These are phyloP conservation scores for Salix brachista DNA, from an alignment of 345 rosid genomes.

Conservation along the genomic window DNA sequence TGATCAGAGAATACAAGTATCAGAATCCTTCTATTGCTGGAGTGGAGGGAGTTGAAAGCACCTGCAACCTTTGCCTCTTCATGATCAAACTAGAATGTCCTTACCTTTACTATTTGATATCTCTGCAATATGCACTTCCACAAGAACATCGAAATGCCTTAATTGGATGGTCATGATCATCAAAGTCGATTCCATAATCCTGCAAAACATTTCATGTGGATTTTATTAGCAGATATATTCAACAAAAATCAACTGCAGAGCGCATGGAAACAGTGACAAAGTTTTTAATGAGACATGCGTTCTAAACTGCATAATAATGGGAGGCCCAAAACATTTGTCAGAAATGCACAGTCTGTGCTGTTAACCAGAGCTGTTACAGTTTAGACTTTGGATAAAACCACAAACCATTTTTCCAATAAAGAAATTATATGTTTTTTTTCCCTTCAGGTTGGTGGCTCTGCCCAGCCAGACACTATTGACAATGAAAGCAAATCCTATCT, in stretches of 20 bases:
- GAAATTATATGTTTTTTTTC: not conserved
- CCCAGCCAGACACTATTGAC: not conserved
- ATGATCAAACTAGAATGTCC: not conserved
- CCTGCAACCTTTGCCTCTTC: not conserved
- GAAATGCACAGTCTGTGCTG: too few species aligned
- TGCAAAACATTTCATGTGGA: slow-evolving; percentile 23
- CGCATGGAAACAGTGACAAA: not conserved
- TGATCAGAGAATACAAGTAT: too few species aligned
- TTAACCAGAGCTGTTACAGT: too few species aligned
- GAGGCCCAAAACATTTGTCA: too few species aligned
- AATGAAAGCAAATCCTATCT: not conserved
- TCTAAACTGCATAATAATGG: too few species aligned
- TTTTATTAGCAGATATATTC: not conserved
- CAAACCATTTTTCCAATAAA: too few species aligned
- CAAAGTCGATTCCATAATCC: slow-evolving; percentile 83
- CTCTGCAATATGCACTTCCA: slow-evolving; percentile 67
- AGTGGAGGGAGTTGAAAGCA: too few species aligned
- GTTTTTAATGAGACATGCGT: too few species aligned
- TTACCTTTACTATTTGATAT: slow-evolving; percentile 13
- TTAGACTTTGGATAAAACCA: too few species aligned
- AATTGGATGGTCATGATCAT: slow-evolving; percentile 60
- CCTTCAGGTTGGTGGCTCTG: not conserved
- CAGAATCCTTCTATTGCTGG: too few species aligned
- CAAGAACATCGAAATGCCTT: slow-evolving; percentile 73
- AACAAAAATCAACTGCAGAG: not conserved